Conservation (phyloP, 192 early-diverging fungal genomes). For the Coemansia sp. region DNA sequence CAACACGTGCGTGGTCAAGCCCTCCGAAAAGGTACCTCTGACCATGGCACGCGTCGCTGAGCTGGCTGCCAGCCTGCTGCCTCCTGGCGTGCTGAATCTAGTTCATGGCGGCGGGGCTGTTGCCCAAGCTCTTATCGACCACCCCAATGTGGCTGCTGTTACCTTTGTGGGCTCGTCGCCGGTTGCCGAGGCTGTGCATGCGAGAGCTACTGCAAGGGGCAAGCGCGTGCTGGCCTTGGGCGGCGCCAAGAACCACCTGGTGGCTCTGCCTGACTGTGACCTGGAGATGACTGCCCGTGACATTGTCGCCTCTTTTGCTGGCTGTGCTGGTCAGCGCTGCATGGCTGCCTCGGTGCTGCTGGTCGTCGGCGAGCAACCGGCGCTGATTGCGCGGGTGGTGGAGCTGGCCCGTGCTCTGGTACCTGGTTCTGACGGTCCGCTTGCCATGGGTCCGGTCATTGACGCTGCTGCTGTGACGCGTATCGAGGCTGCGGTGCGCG, state of each 20-base stretch:
- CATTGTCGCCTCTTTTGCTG: slow-evolving; percentile 74
- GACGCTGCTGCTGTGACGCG: slow-evolving; percentile 64
- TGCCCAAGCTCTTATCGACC: slow-evolving; percentile 63
- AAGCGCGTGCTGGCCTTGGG: slow-evolving; percentile 79
- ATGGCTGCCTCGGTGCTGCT: slow-evolving; percentile 78
- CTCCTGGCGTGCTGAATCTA: slow-evolving; percentile 75
- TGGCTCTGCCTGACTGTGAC: slow-evolving; percentile 78
- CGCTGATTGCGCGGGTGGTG: slow-evolving; percentile 66
- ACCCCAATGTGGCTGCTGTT: slow-evolving; percentile 66
- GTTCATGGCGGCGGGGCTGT: slow-evolving; percentile 64
- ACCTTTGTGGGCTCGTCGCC: slow-evolving; percentile 82
- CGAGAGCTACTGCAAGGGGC: slow-evolving; percentile 54
- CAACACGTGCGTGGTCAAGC: slow-evolving; percentile 80
- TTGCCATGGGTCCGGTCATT: slow-evolving; percentile 77
- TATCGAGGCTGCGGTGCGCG: slow-evolving; percentile 64
- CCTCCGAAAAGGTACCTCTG: slow-evolving; percentile 80
- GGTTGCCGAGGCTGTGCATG: slow-evolving; percentile 67
- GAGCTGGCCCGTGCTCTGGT: slow-evolving; percentile 59
- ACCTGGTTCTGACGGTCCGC: slow-evolving; percentile 57
- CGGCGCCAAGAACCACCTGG: slow-evolving; percentile 77
- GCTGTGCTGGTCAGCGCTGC: slow-evolving; percentile 79
- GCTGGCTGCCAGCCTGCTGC: slow-evolving; percentile 63
- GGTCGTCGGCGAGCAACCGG: slow-evolving; percentile 68
- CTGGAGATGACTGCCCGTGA: slow-evolving; percentile 78
- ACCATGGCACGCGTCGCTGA: slow-evolving; percentile 72